These are phyloP conservation scores for Colletotrichum horii DNA, from an alignment of 2,329 filamentous ascomycete species.

Conservation along the genomic window DNA sequence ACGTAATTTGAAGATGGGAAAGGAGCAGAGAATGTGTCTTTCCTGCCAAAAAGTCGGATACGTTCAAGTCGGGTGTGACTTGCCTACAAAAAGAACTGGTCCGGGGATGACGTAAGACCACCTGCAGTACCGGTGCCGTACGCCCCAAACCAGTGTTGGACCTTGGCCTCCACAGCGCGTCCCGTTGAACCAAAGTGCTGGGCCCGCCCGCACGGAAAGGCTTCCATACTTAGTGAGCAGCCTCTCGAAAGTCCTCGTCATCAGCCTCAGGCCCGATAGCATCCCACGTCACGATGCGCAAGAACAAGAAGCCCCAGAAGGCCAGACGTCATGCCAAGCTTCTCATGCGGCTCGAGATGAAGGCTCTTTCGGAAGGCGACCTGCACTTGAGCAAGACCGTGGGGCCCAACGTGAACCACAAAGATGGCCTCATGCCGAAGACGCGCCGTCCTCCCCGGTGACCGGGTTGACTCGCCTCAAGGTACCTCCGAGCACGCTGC, in stretches of 20 bases:
- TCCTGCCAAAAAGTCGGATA: accelerated
- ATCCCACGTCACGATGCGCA: accelerated
- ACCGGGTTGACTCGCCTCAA: accelerated
- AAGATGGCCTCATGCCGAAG: not conserved
- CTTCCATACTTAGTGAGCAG: no score
- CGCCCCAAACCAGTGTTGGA: no score
- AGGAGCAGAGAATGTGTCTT: not conserved
- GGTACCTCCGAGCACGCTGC: no score
- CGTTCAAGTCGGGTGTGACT: no score
- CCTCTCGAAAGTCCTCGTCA: no score
- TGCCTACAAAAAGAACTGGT: not conserved
- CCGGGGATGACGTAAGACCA: not conserved
- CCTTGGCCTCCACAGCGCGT: no score
- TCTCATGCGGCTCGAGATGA: not conserved
- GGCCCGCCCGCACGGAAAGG: no score
- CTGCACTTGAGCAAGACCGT: not conserved
- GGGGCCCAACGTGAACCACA: accelerated
- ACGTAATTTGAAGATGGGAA: accelerated
- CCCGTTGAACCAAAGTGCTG: no score
- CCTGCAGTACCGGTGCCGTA: not conserved
- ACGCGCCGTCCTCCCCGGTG: not conserved
- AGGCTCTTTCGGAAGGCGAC: not conserved
- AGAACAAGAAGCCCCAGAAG: accelerated
- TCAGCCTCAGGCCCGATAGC: not conserved
- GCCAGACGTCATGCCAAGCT: not conserved